Evolutionary conservation across 2,329 filamentous ascomycete genomes (phyloP).

Genomic region (Diaporthe caulivora): DNA sequence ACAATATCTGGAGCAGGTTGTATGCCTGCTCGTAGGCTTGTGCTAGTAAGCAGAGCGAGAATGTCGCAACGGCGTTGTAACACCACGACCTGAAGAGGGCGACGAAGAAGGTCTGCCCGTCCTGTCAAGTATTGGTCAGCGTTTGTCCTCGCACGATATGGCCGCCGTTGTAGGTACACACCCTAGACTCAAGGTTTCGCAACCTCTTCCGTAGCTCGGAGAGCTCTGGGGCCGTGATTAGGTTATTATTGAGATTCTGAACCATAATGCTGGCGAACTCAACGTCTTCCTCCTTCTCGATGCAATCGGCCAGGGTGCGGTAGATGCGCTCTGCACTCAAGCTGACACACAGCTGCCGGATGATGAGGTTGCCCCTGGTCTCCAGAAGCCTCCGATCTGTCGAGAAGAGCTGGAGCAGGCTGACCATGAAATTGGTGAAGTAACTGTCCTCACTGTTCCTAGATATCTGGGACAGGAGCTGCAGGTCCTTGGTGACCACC

Average conservation of each 20-base stretch:
- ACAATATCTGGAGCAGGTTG: constrained; percentile 96
- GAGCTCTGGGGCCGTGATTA: constrained; percentile 96
- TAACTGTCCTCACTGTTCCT: constrained; percentile 97
- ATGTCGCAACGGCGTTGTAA: constrained; percentile 97
- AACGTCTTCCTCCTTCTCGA: constrained; percentile 97
- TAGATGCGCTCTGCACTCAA: constrained; percentile 96
- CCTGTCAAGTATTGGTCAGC: constrained; percentile 59
- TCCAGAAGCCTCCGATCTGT: constrained; percentile 93
- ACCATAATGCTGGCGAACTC: constrained; percentile 99
- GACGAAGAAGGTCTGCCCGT: constrained; percentile 96
- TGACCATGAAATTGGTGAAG: constrained; percentile 98
- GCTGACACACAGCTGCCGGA: constrained; percentile 92
- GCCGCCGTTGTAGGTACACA: constrained; percentile 59
- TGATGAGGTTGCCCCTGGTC: constrained; percentile 94
- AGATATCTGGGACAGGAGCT: constrained; percentile 95
- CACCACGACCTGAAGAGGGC: constrained; percentile 97
- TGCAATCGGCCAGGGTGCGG: constrained; percentile 92
- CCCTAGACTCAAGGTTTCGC: constrained; percentile 89
- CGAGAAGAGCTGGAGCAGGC: constrained; percentile 92
- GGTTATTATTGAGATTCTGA: constrained; percentile 98
- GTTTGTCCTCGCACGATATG: not conserved
- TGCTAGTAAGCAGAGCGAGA: constrained; percentile 93
- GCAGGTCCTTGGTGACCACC: constrained; percentile 93
- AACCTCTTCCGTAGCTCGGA: constrained; percentile 90
- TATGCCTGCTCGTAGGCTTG: constrained; percentile 99